Percentiles rank a stretch among this genome's conserved stretches.
Evolutionary conservation across 371 early-diverging fungal genomes (phyloP).

Genomic region (Mycotypha africana): DNA sequence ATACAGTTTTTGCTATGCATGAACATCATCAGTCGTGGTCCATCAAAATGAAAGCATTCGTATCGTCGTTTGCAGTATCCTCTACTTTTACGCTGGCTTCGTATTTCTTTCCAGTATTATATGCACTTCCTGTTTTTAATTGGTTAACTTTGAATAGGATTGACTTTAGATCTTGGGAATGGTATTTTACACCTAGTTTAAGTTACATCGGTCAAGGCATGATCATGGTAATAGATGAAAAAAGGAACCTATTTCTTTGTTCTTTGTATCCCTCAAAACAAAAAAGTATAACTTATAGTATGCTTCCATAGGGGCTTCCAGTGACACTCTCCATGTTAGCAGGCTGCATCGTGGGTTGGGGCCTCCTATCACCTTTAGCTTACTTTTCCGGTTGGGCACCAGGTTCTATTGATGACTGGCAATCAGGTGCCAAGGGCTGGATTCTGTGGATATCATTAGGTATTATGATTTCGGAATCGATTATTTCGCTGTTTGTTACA

Average conservation of each 20-base stretch:
- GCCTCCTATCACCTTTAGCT: conserved; percentile 63
- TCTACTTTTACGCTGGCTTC: conserved; percentile 58
- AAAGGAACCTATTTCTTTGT: background rate
- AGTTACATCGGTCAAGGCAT: conserved; percentile 77
- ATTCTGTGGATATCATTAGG: conserved; percentile 75
- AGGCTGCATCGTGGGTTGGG: conserved; percentile 77
- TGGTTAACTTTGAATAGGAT: conserved; percentile 36
- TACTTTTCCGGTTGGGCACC: conserved; percentile 68
- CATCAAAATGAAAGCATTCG: conserved; percentile 45
- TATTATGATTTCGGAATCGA: conserved; percentile 72
- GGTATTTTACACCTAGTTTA: conserved; percentile 70
- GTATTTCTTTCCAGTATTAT: conserved; percentile 55
- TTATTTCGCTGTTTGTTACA: conserved; percentile 56
- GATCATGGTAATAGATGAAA: conserved; percentile 50
- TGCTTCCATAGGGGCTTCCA: conserved; percentile 50
- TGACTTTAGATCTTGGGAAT: conserved; percentile 55
- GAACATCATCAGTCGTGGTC: background rate
- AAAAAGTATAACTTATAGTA: no score
- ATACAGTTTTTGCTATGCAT: background rate
- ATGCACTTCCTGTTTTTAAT: conserved; percentile 63
- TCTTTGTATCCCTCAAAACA: no score
- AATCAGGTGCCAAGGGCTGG: conserved; percentile 69
- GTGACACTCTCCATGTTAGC: conserved; percentile 66
- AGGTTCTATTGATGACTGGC: conserved; percentile 64
- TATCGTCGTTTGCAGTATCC: conserved; percentile 51